Evolutionary conservation across 179 eudicot genomes (phyloP), one percentile per base, ranked within the genome.

Genomic region (Nepenthes alata): DNA sequence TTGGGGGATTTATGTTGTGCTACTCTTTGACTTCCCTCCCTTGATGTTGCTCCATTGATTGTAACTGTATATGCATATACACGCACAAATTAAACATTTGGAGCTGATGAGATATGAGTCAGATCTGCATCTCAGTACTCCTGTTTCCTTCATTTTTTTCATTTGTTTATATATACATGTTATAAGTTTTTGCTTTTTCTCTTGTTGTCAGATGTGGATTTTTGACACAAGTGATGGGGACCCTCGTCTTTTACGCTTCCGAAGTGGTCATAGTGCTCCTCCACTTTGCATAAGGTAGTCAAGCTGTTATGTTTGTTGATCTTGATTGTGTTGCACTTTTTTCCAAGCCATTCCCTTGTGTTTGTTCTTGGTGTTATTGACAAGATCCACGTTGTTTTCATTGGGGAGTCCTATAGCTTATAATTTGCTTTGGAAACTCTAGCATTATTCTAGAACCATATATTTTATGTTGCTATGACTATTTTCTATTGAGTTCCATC

Each of bases 261-360:
- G 98, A 68, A 89, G 85, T 79, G 98, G 98, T 55, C 98, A 93
- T 69, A 93, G 98, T 80, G 98, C 97, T 53, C 98, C 98, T 72
- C 98, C 97, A 47, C 78, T 75, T 58, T 89, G 98, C 67, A 83
- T 93, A 74, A 85, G 88, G 95, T 87, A 71, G 55, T 51, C 52
- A 14, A 61, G 16, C 63, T 63, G 55, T 52, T 49, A 6, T 15
- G 1, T 65, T 56, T 59, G 12, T 64, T 45, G 44, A 15, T 35
- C 16, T 47, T 39, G 7, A 2, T 11, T 35, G 3, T n/a, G 9
- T 25, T 16, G 37, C 12, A 6, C 4, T 14, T 64, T 55, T 4
- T 53, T 3, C 2, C 6, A 10, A 6, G 35, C 2, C 11, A 9
- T 55, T 11, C 7, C n/a, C 55, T 10, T 36, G 14, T 13, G 25